Conservation (phyloP, 208 protist species). For the Leishmania aethiopica region DNA sequence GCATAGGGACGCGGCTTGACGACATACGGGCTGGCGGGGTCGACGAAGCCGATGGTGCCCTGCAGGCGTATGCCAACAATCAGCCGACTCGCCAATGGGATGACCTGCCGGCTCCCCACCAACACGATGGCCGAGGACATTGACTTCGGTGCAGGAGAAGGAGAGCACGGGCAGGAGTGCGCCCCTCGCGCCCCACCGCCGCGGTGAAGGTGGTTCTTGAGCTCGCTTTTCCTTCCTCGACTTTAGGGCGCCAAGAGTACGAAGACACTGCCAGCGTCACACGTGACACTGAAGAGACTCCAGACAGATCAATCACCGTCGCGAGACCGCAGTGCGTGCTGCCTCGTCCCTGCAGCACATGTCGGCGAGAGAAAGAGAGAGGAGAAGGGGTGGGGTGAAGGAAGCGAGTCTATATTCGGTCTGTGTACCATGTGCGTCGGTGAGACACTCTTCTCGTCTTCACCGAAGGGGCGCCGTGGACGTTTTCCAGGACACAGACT, state of each 20-base stretch:
- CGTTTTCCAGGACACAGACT: background rate
- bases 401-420: background rate
- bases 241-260: background rate
- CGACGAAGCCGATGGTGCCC: constrained; percentile 62
- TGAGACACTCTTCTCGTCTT: background rate
- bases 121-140: constrained; percentile 45
- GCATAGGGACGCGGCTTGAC: constrained; percentile 77
- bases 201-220: background rate
- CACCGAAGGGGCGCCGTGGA: background rate
- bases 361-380: background rate
- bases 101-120: constrained; percentile 41
- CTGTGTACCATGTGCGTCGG: background rate
- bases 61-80: constrained; percentile 69
- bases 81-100: constrained; percentile 44
- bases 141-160: background rate
- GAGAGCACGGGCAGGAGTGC: background rate
- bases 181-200: background rate
- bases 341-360: background rate
- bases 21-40: constrained; percentile 27
- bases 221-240: background rate
- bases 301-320: background rate
- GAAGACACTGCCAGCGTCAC: background rate
- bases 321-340: background rate
- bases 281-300: background rate
- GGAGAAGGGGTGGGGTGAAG: background rate